Conservation (phyloP, 495 filamentous ascomycete genomes). For the Hypoxylon fuscum region DNA sequence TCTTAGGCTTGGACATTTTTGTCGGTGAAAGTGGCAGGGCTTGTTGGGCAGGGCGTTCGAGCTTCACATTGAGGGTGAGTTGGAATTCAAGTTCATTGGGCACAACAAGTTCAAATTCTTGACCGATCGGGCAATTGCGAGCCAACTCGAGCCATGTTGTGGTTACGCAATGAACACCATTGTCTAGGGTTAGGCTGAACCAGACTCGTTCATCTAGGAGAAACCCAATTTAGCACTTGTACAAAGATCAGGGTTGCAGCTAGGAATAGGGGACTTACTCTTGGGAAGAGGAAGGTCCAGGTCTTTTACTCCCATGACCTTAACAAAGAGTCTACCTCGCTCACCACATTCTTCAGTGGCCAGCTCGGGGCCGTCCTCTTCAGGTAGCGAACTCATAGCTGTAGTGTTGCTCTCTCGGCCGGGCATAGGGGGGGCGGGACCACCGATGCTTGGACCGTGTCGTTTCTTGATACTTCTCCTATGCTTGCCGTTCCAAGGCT, state of each 20-base stretch:
- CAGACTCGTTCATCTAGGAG: constrained; percentile 80
- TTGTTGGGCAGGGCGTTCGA: constrained; percentile 76
- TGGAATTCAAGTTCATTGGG: constrained; percentile 97
- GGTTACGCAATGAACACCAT: constrained; percentile 96
- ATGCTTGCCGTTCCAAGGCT: constrained; percentile 90
- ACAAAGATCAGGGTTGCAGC: too few species aligned
- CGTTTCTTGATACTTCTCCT: constrained; percentile 73
- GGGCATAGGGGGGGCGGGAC: constrained; percentile 81
- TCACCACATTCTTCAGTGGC: constrained; percentile 81
- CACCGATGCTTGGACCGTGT: constrained; percentile 49
- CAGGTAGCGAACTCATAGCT: constrained; percentile 66
- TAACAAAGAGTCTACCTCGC: constrained; percentile 93
- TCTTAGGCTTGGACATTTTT: constrained; percentile 69
- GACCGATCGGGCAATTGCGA: constrained; percentile 91
- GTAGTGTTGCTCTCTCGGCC: constrained; percentile 83
- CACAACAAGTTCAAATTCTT: constrained; percentile 97
- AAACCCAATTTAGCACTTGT: too few species aligned
- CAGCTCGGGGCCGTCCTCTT: constrained; percentile 60
- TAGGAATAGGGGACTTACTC: constrained; percentile 64
- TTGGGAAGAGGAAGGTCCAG: constrained; percentile 89
- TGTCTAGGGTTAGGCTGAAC: constrained; percentile 95
- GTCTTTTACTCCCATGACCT: constrained; percentile 96
- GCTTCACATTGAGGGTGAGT: constrained; percentile 92
- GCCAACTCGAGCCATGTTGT: constrained; percentile 95
- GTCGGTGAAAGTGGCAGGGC: constrained; percentile 63